phyloP scores from a whole-genome alignment of 768 basidiomycete species.

The Peribolospora kevripleyi region DNA sequence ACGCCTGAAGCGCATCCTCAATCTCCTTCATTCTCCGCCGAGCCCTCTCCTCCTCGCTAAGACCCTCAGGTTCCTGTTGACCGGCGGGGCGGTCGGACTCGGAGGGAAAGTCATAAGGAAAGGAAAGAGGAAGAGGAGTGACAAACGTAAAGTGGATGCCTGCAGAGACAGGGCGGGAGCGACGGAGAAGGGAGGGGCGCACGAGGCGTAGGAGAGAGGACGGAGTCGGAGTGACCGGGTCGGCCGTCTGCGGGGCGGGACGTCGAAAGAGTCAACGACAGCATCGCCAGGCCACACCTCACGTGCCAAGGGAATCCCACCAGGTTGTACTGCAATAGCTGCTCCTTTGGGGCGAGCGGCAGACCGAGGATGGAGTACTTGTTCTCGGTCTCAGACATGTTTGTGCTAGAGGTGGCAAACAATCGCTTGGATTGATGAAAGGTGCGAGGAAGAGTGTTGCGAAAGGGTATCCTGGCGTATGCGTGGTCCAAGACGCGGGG shows the following conservation, averaged over 20 bases:
- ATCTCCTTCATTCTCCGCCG: conserved; percentile 44
- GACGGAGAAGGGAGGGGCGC: background rate
- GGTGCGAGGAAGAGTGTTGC: too few species aligned
- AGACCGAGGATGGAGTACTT: conserved; percentile 4
- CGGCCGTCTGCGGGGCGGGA: background rate
- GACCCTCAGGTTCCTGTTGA: conserved; percentile 31
- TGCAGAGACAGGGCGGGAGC: conserved; percentile 5
- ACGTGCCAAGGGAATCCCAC: too few species aligned
- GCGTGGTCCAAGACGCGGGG: too few species aligned
- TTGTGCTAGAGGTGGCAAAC: too few species aligned
- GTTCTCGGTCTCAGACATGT: background rate
- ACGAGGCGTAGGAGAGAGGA: conserved; percentile 3
- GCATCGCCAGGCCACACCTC: too few species aligned
- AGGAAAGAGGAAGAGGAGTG: conserved; percentile 53
- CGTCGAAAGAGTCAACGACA: too few species aligned
- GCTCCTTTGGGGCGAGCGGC: conserved; percentile 3
- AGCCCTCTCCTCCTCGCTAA: conserved; percentile 38
- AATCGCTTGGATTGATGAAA: too few species aligned
- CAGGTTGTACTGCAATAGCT: background rate
- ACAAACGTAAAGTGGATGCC: conserved; percentile 55
- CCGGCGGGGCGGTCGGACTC: conserved; percentile 32
- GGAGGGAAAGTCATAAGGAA: conserved; percentile 34
- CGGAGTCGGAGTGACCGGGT: background rate
- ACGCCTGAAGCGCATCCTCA: conserved; percentile 20
- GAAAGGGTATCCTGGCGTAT: too few species aligned